These are phyloP conservation scores for Trametes sp. DNA, from an alignment of 1,284 basidiomycete species.

Conservation along the genomic window DNA sequence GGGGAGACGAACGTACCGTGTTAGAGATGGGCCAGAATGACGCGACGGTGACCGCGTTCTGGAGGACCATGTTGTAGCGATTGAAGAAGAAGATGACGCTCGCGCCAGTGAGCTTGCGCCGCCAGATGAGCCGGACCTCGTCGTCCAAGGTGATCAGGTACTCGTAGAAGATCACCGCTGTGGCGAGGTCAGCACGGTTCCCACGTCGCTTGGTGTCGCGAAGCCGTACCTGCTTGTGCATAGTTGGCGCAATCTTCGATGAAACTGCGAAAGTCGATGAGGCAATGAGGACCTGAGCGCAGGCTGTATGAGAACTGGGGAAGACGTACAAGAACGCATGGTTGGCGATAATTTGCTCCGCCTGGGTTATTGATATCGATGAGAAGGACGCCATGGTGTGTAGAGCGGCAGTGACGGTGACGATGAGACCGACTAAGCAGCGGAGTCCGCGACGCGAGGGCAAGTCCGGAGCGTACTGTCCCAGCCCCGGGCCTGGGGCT, in stretches of 20 bases:
- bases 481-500: too few relatives aligned
- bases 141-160: slow-evolving; percentile 8
- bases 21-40: background rate
- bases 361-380: background rate
- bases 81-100: slow-evolving; percentile 7
- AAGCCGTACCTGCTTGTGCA: slow-evolving; percentile 6
- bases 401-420: too few relatives aligned
- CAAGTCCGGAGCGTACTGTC: too few relatives aligned
- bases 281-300: background rate
- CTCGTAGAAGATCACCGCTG: slow-evolving; percentile 9
- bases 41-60: slow-evolving; percentile 6
- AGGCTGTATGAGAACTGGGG: too few relatives aligned
- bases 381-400: too few relatives aligned
- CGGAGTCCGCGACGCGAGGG: too few relatives aligned
- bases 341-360: slow-evolving; percentile 7
- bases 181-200: too few relatives aligned
- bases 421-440: too few relatives aligned
- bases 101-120: slow-evolving; percentile 8
- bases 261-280: background rate
- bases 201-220: too few relatives aligned
- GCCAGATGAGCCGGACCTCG: slow-evolving; percentile 9
- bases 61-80: slow-evolving; percentile 13
- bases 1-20: background rate
- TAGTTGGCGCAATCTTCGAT: slow-evolving; percentile 7
- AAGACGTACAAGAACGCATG: slow-evolving; percentile 13